These are phyloP conservation scores for Cystoisospora suis DNA, from an alignment of 169 alveolate genomes.

Conservation along the genomic window DNA sequence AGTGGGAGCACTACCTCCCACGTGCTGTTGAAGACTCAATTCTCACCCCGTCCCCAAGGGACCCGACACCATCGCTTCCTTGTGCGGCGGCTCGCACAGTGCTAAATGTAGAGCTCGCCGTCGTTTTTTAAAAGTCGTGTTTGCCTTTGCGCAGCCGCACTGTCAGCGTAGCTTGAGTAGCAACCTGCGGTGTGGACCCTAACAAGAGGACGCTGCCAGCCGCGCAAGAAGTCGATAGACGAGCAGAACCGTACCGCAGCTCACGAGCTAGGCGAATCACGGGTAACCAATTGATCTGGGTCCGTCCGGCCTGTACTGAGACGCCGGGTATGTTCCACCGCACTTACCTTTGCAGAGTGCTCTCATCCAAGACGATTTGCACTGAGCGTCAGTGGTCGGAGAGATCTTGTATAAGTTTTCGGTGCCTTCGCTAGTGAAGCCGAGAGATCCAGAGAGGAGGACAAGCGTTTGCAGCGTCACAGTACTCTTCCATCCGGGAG, in stretches of 20 bases:
- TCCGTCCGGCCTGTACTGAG: not conserved
- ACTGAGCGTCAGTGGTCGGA: not conserved
- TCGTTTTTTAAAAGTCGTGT: too few species aligned
- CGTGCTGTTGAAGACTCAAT: too few species aligned
- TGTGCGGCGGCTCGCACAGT: too few species aligned
- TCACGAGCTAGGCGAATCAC: not conserved
- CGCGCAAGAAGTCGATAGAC: not conserved
- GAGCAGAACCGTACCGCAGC: not conserved
- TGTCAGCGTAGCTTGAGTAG: not conserved
- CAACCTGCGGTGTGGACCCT: not conserved
- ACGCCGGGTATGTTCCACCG: not conserved
- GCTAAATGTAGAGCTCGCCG: too few species aligned
- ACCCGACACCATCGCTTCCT: too few species aligned
- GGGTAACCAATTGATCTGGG: not conserved
- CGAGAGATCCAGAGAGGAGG: not conserved
- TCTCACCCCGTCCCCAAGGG: too few species aligned
- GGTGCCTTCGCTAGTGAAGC: not conserved
- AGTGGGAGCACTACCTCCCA: too few species aligned
- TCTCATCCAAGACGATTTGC: not conserved
- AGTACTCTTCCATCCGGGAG: not conserved
- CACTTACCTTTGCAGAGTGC: slow-evolving; percentile 8
- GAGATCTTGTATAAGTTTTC: not conserved
- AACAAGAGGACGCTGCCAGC: not conserved
- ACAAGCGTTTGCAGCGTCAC: not conserved
- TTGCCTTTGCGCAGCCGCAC: too few species aligned